A percentile compares a stretch with the other conserved stretches of the same genome.
phyloP scores from a whole-genome alignment of 768 basidiomycete species.

The Agaricus subrufescens region DNA sequence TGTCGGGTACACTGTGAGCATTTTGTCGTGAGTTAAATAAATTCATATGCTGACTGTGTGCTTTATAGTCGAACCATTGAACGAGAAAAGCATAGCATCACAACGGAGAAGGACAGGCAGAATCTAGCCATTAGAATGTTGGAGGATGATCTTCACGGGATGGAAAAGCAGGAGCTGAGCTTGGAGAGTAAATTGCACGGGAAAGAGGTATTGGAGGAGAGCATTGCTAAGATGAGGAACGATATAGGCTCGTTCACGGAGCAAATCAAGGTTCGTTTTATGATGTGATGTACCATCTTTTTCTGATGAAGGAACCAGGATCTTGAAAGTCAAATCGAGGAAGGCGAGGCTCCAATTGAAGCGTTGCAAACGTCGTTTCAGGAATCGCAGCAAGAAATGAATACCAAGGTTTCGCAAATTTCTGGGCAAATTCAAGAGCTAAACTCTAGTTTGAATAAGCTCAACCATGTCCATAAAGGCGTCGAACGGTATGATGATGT shows the following conservation, averaged over 20 bases:
- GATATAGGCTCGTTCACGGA: constrained; percentile 43
- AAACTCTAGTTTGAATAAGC: constrained; percentile 57
- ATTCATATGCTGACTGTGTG: background rate
- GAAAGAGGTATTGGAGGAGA: constrained; percentile 49
- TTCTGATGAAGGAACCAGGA: constrained; percentile 37
- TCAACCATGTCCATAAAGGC: constrained; percentile 53
- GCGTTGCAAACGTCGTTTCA: constrained; percentile 53
- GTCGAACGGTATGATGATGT: constrained; percentile 53
- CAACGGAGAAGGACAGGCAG: constrained; percentile 60
- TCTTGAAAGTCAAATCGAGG: constrained; percentile 53
- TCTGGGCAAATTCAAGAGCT: constrained; percentile 60
- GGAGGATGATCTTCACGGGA: constrained; percentile 56
- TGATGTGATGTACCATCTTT: background rate
- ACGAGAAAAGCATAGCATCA: constrained; percentile 52
- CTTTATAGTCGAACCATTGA: constrained; percentile 56
- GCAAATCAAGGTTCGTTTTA: constrained; percentile 44
- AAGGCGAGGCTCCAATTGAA: constrained; percentile 62
- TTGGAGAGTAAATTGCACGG: constrained; percentile 56
- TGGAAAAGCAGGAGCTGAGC: constrained; percentile 59
- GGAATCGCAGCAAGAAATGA: constrained; percentile 44
- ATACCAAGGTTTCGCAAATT: constrained; percentile 42
- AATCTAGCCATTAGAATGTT: constrained; percentile 43
- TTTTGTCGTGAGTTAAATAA: no score
- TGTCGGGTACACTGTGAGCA: constrained; percentile 64
- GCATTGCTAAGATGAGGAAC: constrained; percentile 51